Conservation (phyloP, 1,284 basidiomycete genomes). For the Cystobasidium sp. region DNA sequence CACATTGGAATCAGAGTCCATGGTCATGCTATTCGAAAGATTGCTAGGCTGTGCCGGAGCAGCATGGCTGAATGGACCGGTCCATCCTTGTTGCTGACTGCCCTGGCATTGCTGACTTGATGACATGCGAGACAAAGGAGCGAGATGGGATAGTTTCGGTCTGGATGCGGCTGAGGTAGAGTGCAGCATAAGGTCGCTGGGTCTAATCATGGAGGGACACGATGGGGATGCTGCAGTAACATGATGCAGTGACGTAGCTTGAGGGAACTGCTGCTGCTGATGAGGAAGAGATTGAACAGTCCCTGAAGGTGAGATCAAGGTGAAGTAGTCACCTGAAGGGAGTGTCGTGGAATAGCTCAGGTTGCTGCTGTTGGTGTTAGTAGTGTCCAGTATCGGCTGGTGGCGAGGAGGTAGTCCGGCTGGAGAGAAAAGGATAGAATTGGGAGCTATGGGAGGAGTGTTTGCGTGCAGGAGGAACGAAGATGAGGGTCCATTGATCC, state of each 20-base stretch:
- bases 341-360: neutral
- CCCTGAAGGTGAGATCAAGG: constrained; percentile 3
- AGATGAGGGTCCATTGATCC: neutral
- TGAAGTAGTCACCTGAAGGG: constrained; percentile 12
- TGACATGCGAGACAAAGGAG: neutral
- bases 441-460: constrained; percentile 20
- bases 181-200: neutral
- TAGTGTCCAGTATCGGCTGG: constrained; percentile 4
- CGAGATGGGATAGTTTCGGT: constrained; percentile 1
- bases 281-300: constrained; percentile 9
- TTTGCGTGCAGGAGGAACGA: constrained; percentile 28
- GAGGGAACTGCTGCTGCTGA: neutral
- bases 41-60: constrained; percentile 1
- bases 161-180: neutral
- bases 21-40: constrained; percentile 6
- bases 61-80: constrained; percentile 1
- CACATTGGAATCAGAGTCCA: no score
- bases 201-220: neutral
- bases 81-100: constrained; percentile 7
- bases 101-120: neutral
- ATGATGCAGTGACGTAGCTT: neutral
- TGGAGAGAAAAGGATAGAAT: constrained; percentile 33
- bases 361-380: neutral
- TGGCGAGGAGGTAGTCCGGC: constrained; percentile 25
- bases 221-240: neutral